Conservation (phyloP, 1,284 basidiomycete species). For the Sporisorium iseilematis-ciliati region DNA sequence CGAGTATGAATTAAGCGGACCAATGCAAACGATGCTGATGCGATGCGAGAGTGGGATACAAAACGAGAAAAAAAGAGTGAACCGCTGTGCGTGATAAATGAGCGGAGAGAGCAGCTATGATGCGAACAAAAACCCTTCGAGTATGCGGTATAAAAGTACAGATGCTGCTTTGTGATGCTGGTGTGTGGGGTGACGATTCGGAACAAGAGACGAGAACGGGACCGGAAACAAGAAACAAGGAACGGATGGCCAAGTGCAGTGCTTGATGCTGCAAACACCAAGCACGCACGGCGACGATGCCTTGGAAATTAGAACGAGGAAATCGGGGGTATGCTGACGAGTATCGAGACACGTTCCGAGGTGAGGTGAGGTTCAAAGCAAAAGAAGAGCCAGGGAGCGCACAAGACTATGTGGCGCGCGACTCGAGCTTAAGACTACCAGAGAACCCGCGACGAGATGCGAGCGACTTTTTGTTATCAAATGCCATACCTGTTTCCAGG, state of each 20-base stretch:
- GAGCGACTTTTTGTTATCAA: slow-evolving; percentile 28
- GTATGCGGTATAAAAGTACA: slow-evolving; percentile 32
- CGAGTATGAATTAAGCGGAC: slow-evolving; percentile 11
- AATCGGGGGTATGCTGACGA: slow-evolving; percentile 14
- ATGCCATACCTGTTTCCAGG: slow-evolving; percentile 18
- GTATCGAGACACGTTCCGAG: slow-evolving; percentile 23
- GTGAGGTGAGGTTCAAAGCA: background rate
- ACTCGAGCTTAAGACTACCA: slow-evolving; percentile 36
- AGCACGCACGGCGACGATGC: background rate
- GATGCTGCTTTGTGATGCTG: slow-evolving; percentile 30
- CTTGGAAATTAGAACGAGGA: background rate
- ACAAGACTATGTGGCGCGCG: slow-evolving; percentile 10
- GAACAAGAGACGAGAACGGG: slow-evolving; percentile 2
- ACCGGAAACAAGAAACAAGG: slow-evolving; percentile 1
- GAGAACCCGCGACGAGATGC: slow-evolving; percentile 50
- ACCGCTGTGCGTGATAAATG: background rate
- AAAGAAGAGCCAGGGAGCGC: background rate
- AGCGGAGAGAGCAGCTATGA: background rate
- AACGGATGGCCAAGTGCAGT: slow-evolving; percentile 1
- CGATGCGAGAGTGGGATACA: slow-evolving; percentile 6
- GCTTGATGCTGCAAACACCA: background rate
- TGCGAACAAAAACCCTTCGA: slow-evolving; percentile 21
- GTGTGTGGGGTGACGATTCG: slow-evolving; percentile 6
- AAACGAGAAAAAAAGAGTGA: slow-evolving; percentile 5
- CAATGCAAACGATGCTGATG: slow-evolving; percentile 6